Evolutionary conservation across 1,139 yeast species (phyloP).

Genomic region (Diutina ranongensis): DNA sequence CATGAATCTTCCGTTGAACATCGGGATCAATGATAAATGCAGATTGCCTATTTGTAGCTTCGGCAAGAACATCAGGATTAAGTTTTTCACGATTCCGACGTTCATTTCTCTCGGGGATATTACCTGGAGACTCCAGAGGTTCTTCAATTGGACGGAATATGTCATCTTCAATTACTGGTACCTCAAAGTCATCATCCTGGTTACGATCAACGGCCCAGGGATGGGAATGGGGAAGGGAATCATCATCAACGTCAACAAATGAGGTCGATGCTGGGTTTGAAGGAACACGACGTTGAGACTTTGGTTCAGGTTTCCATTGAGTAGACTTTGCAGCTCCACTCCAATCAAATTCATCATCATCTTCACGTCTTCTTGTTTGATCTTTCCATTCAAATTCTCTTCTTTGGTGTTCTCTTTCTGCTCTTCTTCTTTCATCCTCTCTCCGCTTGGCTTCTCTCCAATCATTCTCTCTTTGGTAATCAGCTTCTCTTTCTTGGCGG

Average conservation of each 20-base stretch:
- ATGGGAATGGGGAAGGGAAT: not conserved
- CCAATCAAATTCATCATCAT: no score
- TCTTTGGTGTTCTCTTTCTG: no score
- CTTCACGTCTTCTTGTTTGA: no score
- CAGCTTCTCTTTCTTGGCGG: not conserved
- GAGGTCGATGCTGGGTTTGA: not conserved
- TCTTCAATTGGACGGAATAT: not conserved
- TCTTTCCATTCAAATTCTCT: no score
- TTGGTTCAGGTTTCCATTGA: not conserved
- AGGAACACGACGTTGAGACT: not conserved
- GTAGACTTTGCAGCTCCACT: no score
- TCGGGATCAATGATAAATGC: slow-evolving; percentile 5
- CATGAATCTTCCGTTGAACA: slow-evolving; percentile 3
- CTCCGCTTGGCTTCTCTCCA: not conserved
- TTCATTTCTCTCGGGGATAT: not conserved
- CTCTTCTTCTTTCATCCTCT: not conserved
- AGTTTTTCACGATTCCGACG: not conserved
- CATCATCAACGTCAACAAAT: not conserved
- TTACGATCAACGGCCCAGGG: not conserved
- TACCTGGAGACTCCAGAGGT: not conserved
- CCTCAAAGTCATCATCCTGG: not conserved
- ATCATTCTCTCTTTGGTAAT: no score
- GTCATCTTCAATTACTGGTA: not conserved
- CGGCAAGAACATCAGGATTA: not conserved
- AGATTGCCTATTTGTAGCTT: not conserved